A percentile compares a stretch with the other conserved stretches of the same genome.
Evolutionary conservation across 2,329 filamentous ascomycete species (phyloP).

Genomic region (Aspergillus carbonarius): DNA sequence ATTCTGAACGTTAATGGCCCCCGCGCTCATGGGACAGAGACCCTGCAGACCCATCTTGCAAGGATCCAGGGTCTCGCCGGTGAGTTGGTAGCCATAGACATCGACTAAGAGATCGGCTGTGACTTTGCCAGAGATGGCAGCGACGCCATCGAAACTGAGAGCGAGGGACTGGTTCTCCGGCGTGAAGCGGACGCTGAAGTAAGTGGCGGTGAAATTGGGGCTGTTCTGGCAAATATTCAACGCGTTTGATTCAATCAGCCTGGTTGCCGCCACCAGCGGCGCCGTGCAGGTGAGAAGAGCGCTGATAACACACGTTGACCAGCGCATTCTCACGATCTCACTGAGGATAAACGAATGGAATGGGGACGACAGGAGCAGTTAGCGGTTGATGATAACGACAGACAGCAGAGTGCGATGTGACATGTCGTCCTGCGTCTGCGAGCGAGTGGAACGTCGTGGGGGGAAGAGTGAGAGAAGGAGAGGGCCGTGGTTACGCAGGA

Average conservation of each 20-base stretch:
- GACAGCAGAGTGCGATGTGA: background rate
- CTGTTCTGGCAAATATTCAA: conserved; percentile 80
- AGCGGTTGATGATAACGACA: background rate
- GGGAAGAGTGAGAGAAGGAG: background rate
- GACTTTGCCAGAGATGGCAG: conserved; percentile 79
- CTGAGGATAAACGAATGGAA: background rate
- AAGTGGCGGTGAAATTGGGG: conserved; percentile 79
- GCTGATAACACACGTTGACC: conserved; percentile 28
- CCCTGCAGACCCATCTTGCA: conserved; percentile 5
- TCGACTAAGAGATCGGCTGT: conserved; percentile 64
- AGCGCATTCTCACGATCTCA: background rate
- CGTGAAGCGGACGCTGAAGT: conserved; percentile 73
- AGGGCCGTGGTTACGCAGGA: background rate
- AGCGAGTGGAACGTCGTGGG: background rate
- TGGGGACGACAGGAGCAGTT: background rate
- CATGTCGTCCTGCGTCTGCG: background rate
- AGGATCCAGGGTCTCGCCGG: background rate
- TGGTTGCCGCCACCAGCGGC: conserved; percentile 58
- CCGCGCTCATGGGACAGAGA: conserved; percentile 9
- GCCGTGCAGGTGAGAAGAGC: conserved; percentile 42
- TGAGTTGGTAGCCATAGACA: conserved; percentile 8
- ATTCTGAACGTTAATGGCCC: background rate
- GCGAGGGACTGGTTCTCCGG: conserved; percentile 66
- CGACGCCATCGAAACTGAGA: conserved; percentile 76
- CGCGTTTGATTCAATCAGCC: conserved; percentile 75